These are phyloP conservation scores for Cytospora leucostoma DNA, from an alignment of 2,329 filamentous ascomycete species.

Conservation along the genomic window DNA sequence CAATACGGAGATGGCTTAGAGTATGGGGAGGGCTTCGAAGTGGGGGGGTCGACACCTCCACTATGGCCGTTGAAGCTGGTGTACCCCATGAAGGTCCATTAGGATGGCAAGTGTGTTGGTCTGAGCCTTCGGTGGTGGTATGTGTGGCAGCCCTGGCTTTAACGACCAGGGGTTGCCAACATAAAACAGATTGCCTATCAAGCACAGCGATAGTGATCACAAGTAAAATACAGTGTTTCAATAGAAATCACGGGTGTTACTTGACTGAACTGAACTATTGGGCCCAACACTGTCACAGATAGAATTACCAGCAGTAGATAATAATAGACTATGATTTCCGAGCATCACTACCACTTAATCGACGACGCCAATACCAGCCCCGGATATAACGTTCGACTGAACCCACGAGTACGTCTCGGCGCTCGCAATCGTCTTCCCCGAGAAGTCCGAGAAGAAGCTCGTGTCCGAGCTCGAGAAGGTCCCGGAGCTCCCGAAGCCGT, in stretches of 20 bases:
- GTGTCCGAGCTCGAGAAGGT: constrained; percentile 22
- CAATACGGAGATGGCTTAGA: constrained; percentile 4
- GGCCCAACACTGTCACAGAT: background rate
- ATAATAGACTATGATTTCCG: background rate
- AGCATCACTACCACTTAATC: background rate
- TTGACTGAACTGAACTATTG: background rate
- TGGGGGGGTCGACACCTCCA: background rate
- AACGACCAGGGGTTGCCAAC: background rate
- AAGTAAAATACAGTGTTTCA: background rate
- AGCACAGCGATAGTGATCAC: background rate
- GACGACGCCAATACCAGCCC: constrained; percentile 24
- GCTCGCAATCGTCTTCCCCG: constrained; percentile 26
- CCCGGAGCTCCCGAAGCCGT: constrained; percentile 37
- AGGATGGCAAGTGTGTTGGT: background rate
- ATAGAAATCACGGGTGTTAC: background rate
- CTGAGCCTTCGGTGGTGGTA: background rate
- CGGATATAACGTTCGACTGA: constrained; percentile 20
- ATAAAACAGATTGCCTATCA: background rate
- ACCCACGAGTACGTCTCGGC: constrained; percentile 21
- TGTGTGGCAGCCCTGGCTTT: background rate
- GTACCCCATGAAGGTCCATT: background rate
- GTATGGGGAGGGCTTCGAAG: constrained; percentile 4
- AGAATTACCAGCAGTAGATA: background rate
- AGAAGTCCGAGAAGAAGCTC: constrained; percentile 28
- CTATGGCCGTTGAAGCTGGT: background rate